Evolutionary conservation across 371 early-diverging fungal species (phyloP), one percentile per base, ranked within the genome.

Genomic region (Quaeritorhiza haematococci): DNA sequence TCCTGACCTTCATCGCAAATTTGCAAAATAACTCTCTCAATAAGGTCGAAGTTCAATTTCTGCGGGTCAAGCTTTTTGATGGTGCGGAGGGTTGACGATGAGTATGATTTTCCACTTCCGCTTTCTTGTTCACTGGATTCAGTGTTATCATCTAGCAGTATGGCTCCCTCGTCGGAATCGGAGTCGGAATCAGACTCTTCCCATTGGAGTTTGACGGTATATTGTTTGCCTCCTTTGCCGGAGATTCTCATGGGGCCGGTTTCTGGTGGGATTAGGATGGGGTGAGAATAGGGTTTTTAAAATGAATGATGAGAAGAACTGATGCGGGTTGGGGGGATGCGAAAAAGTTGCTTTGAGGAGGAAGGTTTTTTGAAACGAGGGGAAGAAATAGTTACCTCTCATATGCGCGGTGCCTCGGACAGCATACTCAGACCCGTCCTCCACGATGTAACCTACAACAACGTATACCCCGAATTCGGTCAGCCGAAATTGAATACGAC

Each of bases 11-110:
- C 19, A 1, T 10, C 13, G 23, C 54, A 56, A 3, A 70, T 23
- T 45, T 84, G 68, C 27, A 79, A 75, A 5, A 90, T 58, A 4
- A 89, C 59, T 4, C 66, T 23, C 7, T 84, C 70, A 15, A 89
- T 73, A 23, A 91, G 75, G 21, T 91, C 90, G 53, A 83, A 84
- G 57, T 91, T 89, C 67, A 89, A 82, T 55, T 68, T 74, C 44
- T 68, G 68, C 33, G 77, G 76, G 54, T 90, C 84, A 63, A 87
- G 79, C 7, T 78, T 69, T 15, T 63, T 65, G 17, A 86, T 53
- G 67, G 76, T 79, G 53, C 67, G 70, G 28, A 62, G 56, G 0
- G 85, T 86, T n/a, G 65, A 3, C 1, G 38, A 1, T 3, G 62
- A 56, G 29, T 62, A 62, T 3, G 3, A 21, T 53, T 53, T 26